A percentile compares a stretch with the other conserved stretches of the same genome.
Conservation (phyloP, 345 rosid species). For the Garcia nutans region DNA sequence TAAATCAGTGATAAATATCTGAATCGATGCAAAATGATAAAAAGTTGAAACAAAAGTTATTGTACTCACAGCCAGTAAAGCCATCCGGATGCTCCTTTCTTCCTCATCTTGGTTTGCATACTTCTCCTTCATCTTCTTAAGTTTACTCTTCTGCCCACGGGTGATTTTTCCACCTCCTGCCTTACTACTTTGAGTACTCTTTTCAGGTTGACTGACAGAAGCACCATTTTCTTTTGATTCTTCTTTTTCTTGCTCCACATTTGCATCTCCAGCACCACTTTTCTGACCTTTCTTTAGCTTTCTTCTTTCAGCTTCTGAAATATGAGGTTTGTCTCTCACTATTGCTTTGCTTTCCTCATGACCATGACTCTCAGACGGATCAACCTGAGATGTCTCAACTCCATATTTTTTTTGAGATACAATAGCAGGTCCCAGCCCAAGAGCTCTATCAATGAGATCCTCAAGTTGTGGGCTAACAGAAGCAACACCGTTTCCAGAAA, state of each 20-base stretch:
- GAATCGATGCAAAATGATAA: background rate
- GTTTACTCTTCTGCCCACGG: slow-evolving; percentile 89
- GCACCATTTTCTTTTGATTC: slow-evolving; percentile 32
- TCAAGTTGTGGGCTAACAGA: slow-evolving; percentile 67
- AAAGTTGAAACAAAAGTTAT: background rate
- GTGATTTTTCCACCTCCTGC: slow-evolving; percentile 60
- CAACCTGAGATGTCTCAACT: slow-evolving; percentile 43
- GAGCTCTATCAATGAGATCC: slow-evolving; percentile 94
- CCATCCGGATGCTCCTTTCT: slow-evolving; percentile 79
- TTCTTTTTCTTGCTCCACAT: slow-evolving; percentile 41
- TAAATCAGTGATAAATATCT: background rate
- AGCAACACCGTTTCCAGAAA: slow-evolving; percentile 38
- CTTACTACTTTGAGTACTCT: slow-evolving; percentile 41
- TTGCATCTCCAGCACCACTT: slow-evolving; percentile 33
- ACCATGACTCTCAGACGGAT: slow-evolving; percentile 36
- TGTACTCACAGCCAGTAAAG: slow-evolving; percentile 80
- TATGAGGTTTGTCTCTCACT: slow-evolving; percentile 60
- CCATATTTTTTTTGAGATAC: slow-evolving; percentile 42
- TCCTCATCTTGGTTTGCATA: slow-evolving; percentile 98
- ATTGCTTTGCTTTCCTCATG: slow-evolving; percentile 47
- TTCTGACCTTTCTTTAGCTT: slow-evolving; percentile 77
- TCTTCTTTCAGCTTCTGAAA: slow-evolving; percentile 91
- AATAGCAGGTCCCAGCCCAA: slow-evolving; percentile 72
- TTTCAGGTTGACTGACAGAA: slow-evolving; percentile 42
- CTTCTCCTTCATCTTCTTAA: slow-evolving; percentile 97